These are phyloP conservation scores for Solanum rostratum DNA, from an alignment of 257 asterid genomes.

Conservation along the genomic window DNA sequence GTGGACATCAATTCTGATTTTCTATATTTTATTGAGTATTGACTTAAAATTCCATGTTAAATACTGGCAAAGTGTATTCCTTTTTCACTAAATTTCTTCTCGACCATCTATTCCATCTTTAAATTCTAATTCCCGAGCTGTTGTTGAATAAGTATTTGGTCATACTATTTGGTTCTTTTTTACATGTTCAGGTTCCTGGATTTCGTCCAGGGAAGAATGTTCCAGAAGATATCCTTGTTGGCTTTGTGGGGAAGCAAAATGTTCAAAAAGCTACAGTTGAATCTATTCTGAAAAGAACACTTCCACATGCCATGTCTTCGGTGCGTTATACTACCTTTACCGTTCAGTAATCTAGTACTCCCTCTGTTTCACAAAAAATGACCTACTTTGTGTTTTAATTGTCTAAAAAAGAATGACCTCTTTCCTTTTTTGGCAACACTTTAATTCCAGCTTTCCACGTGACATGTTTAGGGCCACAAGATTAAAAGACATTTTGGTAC, in stretches of 20 bases:
- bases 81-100: not conserved
- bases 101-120: not conserved
- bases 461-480: too few relatives aligned
- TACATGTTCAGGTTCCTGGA: slow-evolving; percentile 68
- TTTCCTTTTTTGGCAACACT: too few relatives aligned
- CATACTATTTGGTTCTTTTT: not conserved
- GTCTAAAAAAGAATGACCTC: too few relatives aligned
- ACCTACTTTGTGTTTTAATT: too few relatives aligned
- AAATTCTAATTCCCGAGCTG: not conserved
- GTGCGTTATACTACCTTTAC: slow-evolving; percentile 21
- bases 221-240: slow-evolving; percentile 68
- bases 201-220: slow-evolving; percentile 92
- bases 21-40: not conserved
- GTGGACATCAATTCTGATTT: not conserved
- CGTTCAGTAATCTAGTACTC: not conserved
- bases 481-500: too few relatives aligned
- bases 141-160: not conserved
- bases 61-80: not conserved
- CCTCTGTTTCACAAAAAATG: too few relatives aligned
- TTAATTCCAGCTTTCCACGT: too few relatives aligned
- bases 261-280: slow-evolving; percentile 71
- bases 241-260: slow-evolving; percentile 52
- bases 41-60: not conserved
- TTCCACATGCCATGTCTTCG: slow-evolving; percentile 93
- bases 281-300: slow-evolving; percentile 88